Percentiles rank a stretch among this genome's conserved stretches.
Evolutionary conservation across 495 filamentous ascomycete species (phyloP).

Genomic region (Chaetomidium leptoderma): DNA sequence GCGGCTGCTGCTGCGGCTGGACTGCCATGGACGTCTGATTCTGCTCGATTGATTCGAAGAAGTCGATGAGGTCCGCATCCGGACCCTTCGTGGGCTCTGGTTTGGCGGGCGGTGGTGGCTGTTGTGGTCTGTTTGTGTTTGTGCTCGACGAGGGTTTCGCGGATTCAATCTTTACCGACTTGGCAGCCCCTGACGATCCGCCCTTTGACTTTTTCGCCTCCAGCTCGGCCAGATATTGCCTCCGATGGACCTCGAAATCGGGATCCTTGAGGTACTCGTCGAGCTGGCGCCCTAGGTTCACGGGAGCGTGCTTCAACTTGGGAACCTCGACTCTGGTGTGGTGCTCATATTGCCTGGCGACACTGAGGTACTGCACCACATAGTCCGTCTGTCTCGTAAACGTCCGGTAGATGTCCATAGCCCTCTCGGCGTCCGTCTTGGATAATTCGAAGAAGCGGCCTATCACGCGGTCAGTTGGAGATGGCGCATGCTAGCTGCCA

Average conservation of each 20-base stretch:
- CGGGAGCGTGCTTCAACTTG: slow-evolving; percentile 95
- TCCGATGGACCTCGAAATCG: slow-evolving; percentile 90
- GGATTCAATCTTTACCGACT: slow-evolving; percentile 23
- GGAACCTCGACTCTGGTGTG: slow-evolving; percentile 91
- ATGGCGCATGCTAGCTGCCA: neutral
- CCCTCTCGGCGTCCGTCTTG: slow-evolving; percentile 83
- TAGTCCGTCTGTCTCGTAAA: slow-evolving; percentile 90
- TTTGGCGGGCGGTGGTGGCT: slow-evolving; percentile 17
- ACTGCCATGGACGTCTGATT: slow-evolving; percentile 71
- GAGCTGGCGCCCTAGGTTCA: slow-evolving; percentile 79
- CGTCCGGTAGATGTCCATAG: slow-evolving; percentile 85
- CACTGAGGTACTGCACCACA: slow-evolving; percentile 83
- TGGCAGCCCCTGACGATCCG: slow-evolving; percentile 34
- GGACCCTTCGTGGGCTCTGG: slow-evolving; percentile 51
- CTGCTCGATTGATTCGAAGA: slow-evolving; percentile 95
- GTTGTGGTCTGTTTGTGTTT: slow-evolving; percentile 26
- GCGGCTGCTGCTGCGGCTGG: slow-evolving; percentile 39
- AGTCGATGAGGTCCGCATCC: slow-evolving; percentile 86
- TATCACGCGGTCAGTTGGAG: slow-evolving; percentile 35
- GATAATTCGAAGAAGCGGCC: slow-evolving; percentile 99
- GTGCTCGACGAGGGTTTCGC: slow-evolving; percentile 39
- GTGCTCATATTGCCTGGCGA: slow-evolving; percentile 83
- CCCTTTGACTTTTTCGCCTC: slow-evolving; percentile 64
- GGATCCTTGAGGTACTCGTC: slow-evolving; percentile 95
- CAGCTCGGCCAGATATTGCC: slow-evolving; percentile 83